These are phyloP conservation scores for Magnolia sinica DNA, from an alignment of 164 flowering plant species.

Conservation along the genomic window DNA sequence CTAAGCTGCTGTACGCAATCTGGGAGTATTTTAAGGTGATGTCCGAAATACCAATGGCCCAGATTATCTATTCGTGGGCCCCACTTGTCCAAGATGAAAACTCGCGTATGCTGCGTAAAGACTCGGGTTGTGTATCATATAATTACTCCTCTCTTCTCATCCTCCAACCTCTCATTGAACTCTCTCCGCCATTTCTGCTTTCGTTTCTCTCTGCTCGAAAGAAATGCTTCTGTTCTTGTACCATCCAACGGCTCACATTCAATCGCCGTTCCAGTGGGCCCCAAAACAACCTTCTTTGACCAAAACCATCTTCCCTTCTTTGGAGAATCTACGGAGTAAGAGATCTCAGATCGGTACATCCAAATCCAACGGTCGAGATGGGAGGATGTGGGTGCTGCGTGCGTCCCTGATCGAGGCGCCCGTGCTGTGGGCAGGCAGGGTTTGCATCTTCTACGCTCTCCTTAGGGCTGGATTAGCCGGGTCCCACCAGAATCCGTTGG, in stretches of 20 bases:
- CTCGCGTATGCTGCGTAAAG: no score
- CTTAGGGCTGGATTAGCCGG: slow-evolving; percentile 90
- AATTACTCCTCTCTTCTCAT: neutral
- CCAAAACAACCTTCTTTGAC: slow-evolving; percentile 9
- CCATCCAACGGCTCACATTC: neutral
- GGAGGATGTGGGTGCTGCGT: slow-evolving; percentile 7
- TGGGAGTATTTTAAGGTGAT: no score
- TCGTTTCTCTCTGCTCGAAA: neutral
- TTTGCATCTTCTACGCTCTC: slow-evolving; percentile 80
- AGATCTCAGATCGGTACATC: slow-evolving; percentile 6
- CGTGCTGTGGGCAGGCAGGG: slow-evolving; percentile 77
- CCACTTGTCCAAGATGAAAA: no score
- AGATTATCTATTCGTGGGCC: no score
- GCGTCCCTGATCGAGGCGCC: slow-evolving; percentile 78
- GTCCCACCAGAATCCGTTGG: slow-evolving; percentile 62
- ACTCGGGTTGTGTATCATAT: no score
- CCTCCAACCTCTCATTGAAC: neutral
- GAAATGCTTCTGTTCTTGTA: neutral
- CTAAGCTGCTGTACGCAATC: no score
- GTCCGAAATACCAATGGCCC: no score
- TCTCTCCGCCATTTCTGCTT: neutral
- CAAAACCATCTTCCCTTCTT: slow-evolving; percentile 32
- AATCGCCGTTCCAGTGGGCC: neutral
- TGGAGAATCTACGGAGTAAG: slow-evolving; percentile 12
- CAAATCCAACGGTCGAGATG: neutral